Evolutionary conservation across 108 stramenopile genomes (phyloP).

Genomic region (Fragilariopsis cylindrus): DNA sequence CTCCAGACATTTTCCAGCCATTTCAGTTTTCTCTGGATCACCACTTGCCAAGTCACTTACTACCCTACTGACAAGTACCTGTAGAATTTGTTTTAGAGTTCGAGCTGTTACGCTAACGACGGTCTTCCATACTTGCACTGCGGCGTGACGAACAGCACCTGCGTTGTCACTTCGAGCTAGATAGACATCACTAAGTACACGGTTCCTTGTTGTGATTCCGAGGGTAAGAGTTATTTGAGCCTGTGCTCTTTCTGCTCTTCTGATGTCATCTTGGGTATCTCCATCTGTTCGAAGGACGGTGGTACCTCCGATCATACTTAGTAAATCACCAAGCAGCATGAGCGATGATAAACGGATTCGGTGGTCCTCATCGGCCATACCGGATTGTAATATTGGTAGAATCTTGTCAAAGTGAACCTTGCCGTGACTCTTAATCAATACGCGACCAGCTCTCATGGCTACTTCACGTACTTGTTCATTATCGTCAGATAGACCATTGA

Average conservation of each 20-base stretch:
- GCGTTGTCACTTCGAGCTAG: conserved; percentile 90
- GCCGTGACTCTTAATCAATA: conserved; percentile 91
- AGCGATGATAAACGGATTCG: conserved; percentile 94
- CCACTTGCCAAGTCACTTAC: conserved; percentile 84
- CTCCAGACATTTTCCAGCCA: conserved; percentile 96
- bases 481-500: conserved; percentile 96
- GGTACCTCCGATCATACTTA: conserved; percentile 94
- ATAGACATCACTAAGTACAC: conserved; percentile 92
- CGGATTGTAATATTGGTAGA: conserved; percentile 90
- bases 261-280: conserved; percentile 89
- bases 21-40: conserved; percentile 85
- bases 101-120: conserved; percentile 95
- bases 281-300: conserved; percentile 81
- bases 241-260: conserved; percentile 81
- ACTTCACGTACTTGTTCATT: conserved; percentile 93
- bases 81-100: conserved; percentile 93
- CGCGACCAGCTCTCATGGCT: conserved; percentile 94
- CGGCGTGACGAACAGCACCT: conserved; percentile 89
- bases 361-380: conserved; percentile 90
- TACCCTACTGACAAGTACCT: conserved; percentile 83
- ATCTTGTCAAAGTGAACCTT: conserved; percentile 90
- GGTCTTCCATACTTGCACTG: conserved; percentile 98
- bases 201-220: conserved; percentile 77
- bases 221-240: conserved; percentile 88
- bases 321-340: conserved; percentile 93